Base-by-base conservation (phyloP, 2,329 filamentous ascomycete species). In the Zymoseptoria crescenta region DNA sequence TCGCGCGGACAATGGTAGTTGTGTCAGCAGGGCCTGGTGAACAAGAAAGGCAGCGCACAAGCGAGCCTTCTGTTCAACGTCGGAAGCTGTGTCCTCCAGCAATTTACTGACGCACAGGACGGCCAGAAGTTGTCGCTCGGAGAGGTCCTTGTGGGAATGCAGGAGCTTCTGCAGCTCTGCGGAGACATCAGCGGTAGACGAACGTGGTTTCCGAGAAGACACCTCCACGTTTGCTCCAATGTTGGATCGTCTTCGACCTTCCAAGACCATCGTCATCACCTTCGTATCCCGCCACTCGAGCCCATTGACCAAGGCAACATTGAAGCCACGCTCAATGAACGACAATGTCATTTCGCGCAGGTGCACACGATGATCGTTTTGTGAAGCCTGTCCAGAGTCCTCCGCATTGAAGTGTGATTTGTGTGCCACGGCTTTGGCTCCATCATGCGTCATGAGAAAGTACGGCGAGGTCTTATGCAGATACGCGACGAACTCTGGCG, bases 361-460 rank as follows among this genome's bases (percentile, higher is more conserved):
- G 2, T 59, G 59, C 2, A 67, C 56, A 51, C 67, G 62, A 56
- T 68, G 60, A 10, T 61, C 20, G 48, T 45, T 64, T 19, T 58
- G 57, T 13, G 51, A 52, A 9, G 56, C 30, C 49, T 63, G 54
- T 20, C 28, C 30, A 13, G 51, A 52, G 8, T 56, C 56, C 52
- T 55, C 53, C 53, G 27, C 10, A 28, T 19, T 55, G 53, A 49
- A 21, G 50, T 64, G 66, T n/a, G 63, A 62, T n/a, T 63, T 62
- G 24, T 64, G 61, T 27, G 66, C 60, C 3, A 56, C 58, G 20
- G 68, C 54, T 10, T 58, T 56, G 49, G 77, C 76, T 52, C 85
- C 87, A 69, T 89, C 85, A 64, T 88, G 85, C 56, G 81, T 83
- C 76, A 91, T 81, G 56, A 90, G 73, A 64, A 91, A 89, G 67